Conservation (phyloP, 805 yeast species). For the Zygosaccharomyces kombuchaensis region DNA sequence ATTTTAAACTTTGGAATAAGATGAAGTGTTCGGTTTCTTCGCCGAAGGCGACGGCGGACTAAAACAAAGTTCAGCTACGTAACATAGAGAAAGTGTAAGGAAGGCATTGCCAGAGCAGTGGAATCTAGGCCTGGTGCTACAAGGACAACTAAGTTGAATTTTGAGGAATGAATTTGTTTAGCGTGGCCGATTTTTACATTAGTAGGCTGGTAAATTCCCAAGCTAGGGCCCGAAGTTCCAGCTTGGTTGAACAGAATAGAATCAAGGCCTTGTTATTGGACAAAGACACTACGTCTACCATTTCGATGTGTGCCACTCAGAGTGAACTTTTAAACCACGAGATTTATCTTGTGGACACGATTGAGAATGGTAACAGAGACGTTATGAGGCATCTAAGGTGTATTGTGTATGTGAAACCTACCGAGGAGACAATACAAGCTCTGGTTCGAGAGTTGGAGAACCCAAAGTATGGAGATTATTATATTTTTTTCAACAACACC, state of each 20-base stretch:
- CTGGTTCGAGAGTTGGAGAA: conserved; percentile 62
- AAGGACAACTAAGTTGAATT: neutral
- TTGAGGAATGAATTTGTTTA: conserved; percentile 42
- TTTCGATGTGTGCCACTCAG: conserved; percentile 88
- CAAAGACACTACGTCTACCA: conserved; percentile 68
- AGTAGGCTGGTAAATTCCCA: conserved; percentile 37
- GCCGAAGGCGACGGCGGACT: neutral
- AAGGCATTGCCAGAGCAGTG: neutral
- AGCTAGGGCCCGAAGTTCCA: conserved; percentile 9
- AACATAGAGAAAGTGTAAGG: neutral
- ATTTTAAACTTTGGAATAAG: neutral
- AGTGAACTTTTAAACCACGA: conserved; percentile 76
- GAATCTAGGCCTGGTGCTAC: neutral
- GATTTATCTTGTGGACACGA: conserved; percentile 72
- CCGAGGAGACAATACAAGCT: conserved; percentile 53
- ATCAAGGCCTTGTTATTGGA: conserved; percentile 80
- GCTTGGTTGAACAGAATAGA: conserved; percentile 32
- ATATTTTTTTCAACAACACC: conserved; percentile 71
- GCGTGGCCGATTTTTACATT: conserved; percentile 44
- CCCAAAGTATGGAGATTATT: conserved; percentile 79
- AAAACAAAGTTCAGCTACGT: neutral
- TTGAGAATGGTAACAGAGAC: conserved; percentile 58
- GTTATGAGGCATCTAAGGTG: conserved; percentile 78
- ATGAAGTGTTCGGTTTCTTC: neutral
- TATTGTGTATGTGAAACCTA: conserved; percentile 72